These are phyloP conservation scores for Lavandula angustifolia DNA, from an alignment of 257 asterid species.

Conservation along the genomic window DNA sequence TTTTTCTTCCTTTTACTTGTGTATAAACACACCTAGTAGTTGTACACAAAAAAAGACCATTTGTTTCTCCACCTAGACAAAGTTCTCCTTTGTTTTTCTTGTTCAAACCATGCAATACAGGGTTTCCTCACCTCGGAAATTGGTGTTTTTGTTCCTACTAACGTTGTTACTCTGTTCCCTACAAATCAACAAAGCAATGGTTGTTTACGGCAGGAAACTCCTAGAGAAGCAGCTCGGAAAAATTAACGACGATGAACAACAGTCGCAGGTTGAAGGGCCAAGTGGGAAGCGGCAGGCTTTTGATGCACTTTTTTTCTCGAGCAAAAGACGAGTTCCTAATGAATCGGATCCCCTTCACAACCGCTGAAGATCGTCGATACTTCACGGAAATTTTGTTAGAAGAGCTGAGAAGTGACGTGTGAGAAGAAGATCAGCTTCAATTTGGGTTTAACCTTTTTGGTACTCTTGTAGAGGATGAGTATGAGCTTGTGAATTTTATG, in stretches of 20 bases:
- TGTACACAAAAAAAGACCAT: conserved; percentile 23
- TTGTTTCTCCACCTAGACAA: conserved; percentile 11
- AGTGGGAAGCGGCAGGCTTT: conserved; percentile 11
- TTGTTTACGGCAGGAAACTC: not conserved
- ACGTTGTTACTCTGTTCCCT: conserved; percentile 28
- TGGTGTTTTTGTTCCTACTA: conserved; percentile 24
- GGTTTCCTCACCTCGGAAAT: conserved; percentile 2
- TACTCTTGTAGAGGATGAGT: not conserved
- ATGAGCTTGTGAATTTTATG: conserved; percentile 13
- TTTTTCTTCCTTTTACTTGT: conserved; percentile 22
- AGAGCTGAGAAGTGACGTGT: conserved; percentile 4
- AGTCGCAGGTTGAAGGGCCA: conserved; percentile 8
- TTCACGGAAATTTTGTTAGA: not conserved
- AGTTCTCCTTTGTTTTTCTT: not conserved
- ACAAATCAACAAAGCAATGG: conserved; percentile 14
- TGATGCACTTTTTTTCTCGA: conserved; percentile 30
- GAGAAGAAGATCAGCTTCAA: conserved; percentile 8
- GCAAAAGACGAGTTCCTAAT: conserved; percentile 44
- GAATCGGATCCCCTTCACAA: conserved; percentile 49
- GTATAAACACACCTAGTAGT: not conserved
- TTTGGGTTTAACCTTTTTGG: not conserved
- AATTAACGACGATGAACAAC: not conserved
- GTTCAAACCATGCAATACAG: conserved; percentile 22
- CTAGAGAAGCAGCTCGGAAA: conserved; percentile 19
- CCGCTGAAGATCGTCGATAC: conserved; percentile 24